Percentiles rank a stretch among this genome's conserved stretches.
phyloP scores from a whole-genome alignment of 805 yeast genomes.

The Myxozyma udenii region DNA sequence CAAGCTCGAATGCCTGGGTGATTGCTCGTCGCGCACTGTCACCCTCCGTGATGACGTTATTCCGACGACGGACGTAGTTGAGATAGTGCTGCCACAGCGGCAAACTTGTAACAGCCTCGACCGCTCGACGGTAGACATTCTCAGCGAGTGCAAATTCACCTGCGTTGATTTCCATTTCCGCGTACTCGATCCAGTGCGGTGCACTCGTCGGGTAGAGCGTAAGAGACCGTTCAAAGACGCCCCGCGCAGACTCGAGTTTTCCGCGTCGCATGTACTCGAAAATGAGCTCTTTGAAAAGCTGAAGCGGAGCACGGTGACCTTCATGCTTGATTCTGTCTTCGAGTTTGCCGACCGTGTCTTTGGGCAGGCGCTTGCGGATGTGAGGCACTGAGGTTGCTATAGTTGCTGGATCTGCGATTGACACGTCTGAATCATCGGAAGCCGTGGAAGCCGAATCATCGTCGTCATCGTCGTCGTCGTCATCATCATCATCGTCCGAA shows the following conservation, averaged over 20 bases:
- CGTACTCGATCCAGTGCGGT: conserved; percentile 70
- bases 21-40: conserved; percentile 73
- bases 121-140: conserved; percentile 52
- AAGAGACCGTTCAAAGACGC: conserved; percentile 59
- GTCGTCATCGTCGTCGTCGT: conserved; percentile 1
- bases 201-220: conserved; percentile 48
- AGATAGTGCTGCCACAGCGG: conserved; percentile 66
- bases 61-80: conserved; percentile 66
- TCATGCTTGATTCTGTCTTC: conserved; percentile 41
- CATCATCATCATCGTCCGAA: background rate
- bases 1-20: conserved; percentile 79
- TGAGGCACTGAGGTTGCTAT: conserved; percentile 11
- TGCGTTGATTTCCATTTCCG: conserved; percentile 59
- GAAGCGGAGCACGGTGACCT: conserved; percentile 8
- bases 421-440: conserved; percentile 7
- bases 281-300: conserved; percentile 15
- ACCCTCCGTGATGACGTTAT: conserved; percentile 67
- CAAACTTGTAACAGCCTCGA: conserved; percentile 14
- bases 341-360: conserved; percentile 57
- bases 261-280: conserved; percentile 51
- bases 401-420: conserved; percentile 12
- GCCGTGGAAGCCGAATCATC: conserved; percentile 8
- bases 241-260: conserved; percentile 57
- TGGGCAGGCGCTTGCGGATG: conserved; percentile 35
- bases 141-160: conserved; percentile 69